Evolutionary conservation across 192 early-diverging fungal species (phyloP).

Genomic region (Geosiphon pyriformis): DNA sequence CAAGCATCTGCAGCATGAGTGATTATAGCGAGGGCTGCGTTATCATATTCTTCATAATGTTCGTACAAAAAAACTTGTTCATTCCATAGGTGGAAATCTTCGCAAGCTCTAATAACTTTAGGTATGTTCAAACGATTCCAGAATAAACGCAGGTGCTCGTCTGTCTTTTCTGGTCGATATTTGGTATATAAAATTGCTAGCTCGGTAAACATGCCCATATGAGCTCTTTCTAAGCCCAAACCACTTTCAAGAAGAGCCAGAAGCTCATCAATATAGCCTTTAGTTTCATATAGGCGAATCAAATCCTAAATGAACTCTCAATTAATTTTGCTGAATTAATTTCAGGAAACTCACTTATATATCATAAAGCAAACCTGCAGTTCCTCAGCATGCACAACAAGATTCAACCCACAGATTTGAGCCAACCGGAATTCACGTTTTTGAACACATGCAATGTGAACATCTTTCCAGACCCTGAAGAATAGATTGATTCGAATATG

Average conservation of each 20-base stretch:
- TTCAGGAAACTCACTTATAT: neutral
- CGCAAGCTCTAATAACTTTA: slow-evolving; percentile 95
- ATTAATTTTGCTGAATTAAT: neutral
- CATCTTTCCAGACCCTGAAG: slow-evolving; percentile 94
- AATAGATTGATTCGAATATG: neutral
- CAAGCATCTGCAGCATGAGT: slow-evolving; percentile 90
- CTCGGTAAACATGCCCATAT: slow-evolving; percentile 99
- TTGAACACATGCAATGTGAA: slow-evolving; percentile 92
- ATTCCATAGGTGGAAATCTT: slow-evolving; percentile 90
- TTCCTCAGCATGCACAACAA: slow-evolving; percentile 98
- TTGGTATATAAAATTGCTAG: slow-evolving; percentile 96
- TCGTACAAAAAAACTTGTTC: slow-evolving; percentile 98
- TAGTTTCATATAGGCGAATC: slow-evolving; percentile 79
- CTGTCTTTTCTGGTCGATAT: slow-evolving; percentile 90
- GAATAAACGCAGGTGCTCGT: slow-evolving; percentile 97
- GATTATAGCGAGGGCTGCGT: slow-evolving; percentile 94
- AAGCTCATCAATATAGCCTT: slow-evolving; percentile 89
- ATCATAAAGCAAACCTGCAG: slow-evolving; percentile 45
- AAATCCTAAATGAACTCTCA: slow-evolving; percentile 42
- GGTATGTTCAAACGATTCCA: slow-evolving; percentile 98
- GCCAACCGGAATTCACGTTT: slow-evolving; percentile 94
- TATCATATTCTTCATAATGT: slow-evolving; percentile 99
- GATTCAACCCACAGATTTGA: slow-evolving; percentile 94
- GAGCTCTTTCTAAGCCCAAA: slow-evolving; percentile 93
- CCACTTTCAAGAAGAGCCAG: slow-evolving; percentile 89